Percentiles rank a stretch among this genome's conserved stretches.
phyloP scores from a whole-genome alignment of 2,329 filamentous ascomycete species.

The Penicillium sp. region DNA sequence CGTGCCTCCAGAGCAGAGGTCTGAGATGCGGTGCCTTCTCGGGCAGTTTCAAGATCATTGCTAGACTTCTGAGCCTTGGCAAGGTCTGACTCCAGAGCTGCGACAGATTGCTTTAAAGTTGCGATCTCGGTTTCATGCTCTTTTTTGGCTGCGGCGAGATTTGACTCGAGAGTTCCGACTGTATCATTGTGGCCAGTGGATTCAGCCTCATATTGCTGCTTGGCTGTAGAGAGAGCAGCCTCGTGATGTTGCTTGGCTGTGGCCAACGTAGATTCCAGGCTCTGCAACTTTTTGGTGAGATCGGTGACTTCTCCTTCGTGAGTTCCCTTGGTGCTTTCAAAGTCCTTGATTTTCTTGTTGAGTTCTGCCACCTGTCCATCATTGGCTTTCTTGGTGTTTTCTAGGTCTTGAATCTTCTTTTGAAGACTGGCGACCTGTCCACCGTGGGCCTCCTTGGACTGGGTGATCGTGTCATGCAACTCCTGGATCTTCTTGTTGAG shows the following conservation, averaged over 20 bases:
- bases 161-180: conserved; percentile 56
- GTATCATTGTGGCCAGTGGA: conserved; percentile 59
- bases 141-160: conserved; percentile 41
- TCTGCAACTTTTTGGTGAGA: conserved; percentile 60
- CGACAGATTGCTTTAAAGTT: conserved; percentile 59
- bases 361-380: conserved; percentile 61
- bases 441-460: conserved; percentile 58
- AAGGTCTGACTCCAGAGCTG: conserved; percentile 53
- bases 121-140: conserved; percentile 61
- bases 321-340: conserved; percentile 60
- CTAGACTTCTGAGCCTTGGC: conserved; percentile 51
- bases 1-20: conserved; percentile 51
- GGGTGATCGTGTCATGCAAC: conserved; percentile 54
- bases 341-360: conserved; percentile 56
- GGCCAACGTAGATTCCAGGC: conserved; percentile 48
- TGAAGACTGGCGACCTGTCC: conserved; percentile 37
- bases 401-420: conserved; percentile 56
- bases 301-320: conserved; percentile 62
- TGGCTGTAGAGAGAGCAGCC: conserved; percentile 52
- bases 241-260: conserved; percentile 45
- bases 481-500: conserved; percentile 53
- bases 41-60: conserved; percentile 60
- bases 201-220: conserved; percentile 61
- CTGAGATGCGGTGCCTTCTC: conserved; percentile 52
- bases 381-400: conserved; percentile 51